A percentile compares a stretch with the other conserved stretches of the same genome.
Conservation (phyloP, 306 rosid species). For the Carpinus viminea region DNA sequence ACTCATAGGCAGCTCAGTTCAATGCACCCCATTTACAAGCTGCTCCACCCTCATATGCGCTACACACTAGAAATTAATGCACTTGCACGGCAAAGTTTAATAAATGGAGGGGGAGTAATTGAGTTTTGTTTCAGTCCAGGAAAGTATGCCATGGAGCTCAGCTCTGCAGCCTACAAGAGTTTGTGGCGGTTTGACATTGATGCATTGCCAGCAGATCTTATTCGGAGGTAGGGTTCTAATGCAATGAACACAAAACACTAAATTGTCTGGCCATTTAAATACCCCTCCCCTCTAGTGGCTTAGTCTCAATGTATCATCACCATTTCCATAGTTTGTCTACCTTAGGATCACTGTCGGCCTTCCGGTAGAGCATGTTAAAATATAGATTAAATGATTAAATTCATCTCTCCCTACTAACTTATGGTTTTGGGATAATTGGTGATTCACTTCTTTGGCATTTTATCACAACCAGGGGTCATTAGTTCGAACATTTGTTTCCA, state of each 20-base stretch:
- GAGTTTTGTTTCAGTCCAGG: slow-evolving; percentile 92
- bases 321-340: not conserved
- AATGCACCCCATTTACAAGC: slow-evolving; percentile 89
- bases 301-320: not conserved
- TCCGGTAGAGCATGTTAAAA: not conserved
- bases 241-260: not conserved
- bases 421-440: too few relatives aligned
- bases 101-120: slow-evolving; percentile 91
- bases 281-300: not conserved
- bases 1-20: slow-evolving; percentile 88
- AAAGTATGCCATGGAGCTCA: slow-evolving; percentile 80
- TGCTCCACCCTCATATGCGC: slow-evolving; percentile 94
- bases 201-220: slow-evolving; percentile 87
- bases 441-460: too few relatives aligned
- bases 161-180: slow-evolving; percentile 84
- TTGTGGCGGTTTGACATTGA: slow-evolving; percentile 93
- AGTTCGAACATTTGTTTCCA: too few relatives aligned
- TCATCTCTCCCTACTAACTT: too few relatives aligned
- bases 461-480: too few relatives aligned
- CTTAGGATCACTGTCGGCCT: not conserved
- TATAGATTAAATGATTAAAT: too few relatives aligned
- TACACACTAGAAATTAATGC: slow-evolving; percentile 92
- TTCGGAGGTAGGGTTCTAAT: slow-evolving; percentile 59
- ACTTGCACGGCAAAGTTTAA: slow-evolving; percentile 77
- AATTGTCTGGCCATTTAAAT: slow-evolving; percentile 2